Evolutionary conservation across 495 filamentous ascomycete genomes (phyloP), one percentile per base, ranked within the genome.

Genomic region (Xylaria telfairii): DNA sequence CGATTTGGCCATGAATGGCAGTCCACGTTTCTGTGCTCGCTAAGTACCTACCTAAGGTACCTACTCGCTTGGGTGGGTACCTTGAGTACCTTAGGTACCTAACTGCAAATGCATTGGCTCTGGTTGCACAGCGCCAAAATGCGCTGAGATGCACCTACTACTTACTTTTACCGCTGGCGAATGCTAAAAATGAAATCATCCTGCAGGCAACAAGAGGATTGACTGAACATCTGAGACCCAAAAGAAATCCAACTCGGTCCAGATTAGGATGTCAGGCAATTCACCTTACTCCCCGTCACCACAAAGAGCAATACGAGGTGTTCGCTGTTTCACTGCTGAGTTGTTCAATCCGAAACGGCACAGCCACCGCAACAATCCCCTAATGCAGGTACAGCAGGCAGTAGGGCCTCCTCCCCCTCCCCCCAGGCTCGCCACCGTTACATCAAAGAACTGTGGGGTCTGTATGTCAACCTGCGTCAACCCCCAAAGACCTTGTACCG

Each of bases 341-440:
- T 51, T 54, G 73, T 57, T 74, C 60, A 75, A 72, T 65, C 69
- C 70, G 74, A 77, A 77, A 77, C 75, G 26, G 62, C 75, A 77
- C 71, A 77, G 75, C 75, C 75, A 74, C 74, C 69, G 19, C 47
- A 66, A 21, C 30, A 9, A 34, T 57, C 41, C 61, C 67, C 75
- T 74, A 72, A 77, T 74, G 75, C 75, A 77, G 75, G 75, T 77
- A 77, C 73, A 32, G 41, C 59, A 6, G 37, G 59, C 34, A 41
- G 21, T 4, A 24, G 19, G 32, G 57, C 13, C 5, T 67, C 69
- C n/a, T n/a, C n/a, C n/a, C n/a, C n/a, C n/a, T n/a, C n/a, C n/a
- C 54, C 49, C 53, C 46, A 15, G 34, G 28, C 63, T 37, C 46
- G 42, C 44, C 44, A 51, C 30, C 24, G 61, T 47, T 44, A 46